These are phyloP conservation scores for Blastocystis hominis DNA, from an alignment of 352 stramenopile genomes.

Conservation along the genomic window DNA sequence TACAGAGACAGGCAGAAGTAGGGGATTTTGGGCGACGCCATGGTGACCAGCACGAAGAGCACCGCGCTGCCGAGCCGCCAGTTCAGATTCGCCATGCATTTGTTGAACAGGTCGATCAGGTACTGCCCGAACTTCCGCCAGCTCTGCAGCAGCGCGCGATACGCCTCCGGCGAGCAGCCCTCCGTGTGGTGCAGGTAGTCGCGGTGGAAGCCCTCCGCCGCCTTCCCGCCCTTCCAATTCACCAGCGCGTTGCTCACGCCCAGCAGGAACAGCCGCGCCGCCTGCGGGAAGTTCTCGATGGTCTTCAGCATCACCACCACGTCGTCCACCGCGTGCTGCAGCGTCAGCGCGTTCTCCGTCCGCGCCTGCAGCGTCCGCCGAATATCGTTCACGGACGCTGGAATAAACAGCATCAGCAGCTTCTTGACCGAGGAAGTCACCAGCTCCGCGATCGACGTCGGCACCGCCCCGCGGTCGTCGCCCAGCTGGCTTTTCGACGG, in stretches of 20 bases:
- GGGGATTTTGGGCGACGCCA: not conserved
- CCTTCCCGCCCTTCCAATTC: not conserved
- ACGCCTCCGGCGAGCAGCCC: not conserved
- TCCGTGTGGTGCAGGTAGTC: conserved; percentile 31
- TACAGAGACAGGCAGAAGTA: not conserved
- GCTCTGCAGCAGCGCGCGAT: not conserved
- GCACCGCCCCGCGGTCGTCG: not conserved
- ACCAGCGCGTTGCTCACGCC: not conserved
- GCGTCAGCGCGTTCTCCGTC: conserved; percentile 29
- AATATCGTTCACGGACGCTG: not conserved
- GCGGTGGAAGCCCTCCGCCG: not conserved
- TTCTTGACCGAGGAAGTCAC: conserved; percentile 30
- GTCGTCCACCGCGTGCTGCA: conserved; percentile 4
- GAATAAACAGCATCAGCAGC: conserved; percentile 7
- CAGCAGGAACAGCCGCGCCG: conserved; percentile 31
- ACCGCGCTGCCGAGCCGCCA: not conserved
- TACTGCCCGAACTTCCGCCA: not conserved
- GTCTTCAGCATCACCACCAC: conserved; percentile 21
- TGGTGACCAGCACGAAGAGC: not conserved
- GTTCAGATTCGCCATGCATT: conserved; percentile 11
- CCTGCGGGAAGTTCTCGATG: conserved; percentile 52
- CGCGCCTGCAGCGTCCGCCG: not conserved
- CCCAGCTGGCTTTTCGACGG: not conserved
- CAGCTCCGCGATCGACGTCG: not conserved
- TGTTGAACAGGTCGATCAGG: conserved; percentile 7